Conservation (phyloP, 1,284 basidiomycete genomes). For the Cryptococcus sp. region DNA sequence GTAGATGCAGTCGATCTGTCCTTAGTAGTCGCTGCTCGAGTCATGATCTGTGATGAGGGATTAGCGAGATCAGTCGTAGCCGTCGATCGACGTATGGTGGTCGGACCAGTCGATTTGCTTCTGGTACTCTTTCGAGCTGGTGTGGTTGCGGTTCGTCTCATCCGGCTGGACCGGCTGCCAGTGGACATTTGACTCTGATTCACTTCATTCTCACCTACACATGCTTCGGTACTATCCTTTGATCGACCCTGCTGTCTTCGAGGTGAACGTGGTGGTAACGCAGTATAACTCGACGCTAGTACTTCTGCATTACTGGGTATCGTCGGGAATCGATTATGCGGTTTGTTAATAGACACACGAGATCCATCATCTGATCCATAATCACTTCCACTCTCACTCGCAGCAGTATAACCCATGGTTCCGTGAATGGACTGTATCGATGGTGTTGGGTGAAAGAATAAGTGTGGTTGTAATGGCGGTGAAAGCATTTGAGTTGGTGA, state of each 20-base stretch:
- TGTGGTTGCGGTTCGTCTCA: background rate
- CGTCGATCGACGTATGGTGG: background rate
- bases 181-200: background rate
- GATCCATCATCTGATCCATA: constrained; percentile 7
- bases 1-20: background rate
- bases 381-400: constrained; percentile 9
- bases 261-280: background rate
- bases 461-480: constrained; percentile 24
- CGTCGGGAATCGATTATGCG: constrained; percentile 8
- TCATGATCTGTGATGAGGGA: background rate
- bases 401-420: background rate
- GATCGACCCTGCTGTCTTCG: background rate
- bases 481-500: constrained; percentile 15
- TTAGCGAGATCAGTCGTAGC: background rate
- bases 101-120: background rate
- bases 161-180: background rate
- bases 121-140: background rate
- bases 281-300: constrained; percentile 4
- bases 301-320: constrained; percentile 13
- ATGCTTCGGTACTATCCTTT: background rate
- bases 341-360: background rate
- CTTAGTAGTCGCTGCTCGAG: background rate
- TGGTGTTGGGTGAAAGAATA: constrained; percentile 24
- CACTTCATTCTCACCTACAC: background rate
- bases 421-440: background rate